Conservation (phyloP, 2,329 filamentous ascomycete species). For the Chaetomiaceae sp. region DNA sequence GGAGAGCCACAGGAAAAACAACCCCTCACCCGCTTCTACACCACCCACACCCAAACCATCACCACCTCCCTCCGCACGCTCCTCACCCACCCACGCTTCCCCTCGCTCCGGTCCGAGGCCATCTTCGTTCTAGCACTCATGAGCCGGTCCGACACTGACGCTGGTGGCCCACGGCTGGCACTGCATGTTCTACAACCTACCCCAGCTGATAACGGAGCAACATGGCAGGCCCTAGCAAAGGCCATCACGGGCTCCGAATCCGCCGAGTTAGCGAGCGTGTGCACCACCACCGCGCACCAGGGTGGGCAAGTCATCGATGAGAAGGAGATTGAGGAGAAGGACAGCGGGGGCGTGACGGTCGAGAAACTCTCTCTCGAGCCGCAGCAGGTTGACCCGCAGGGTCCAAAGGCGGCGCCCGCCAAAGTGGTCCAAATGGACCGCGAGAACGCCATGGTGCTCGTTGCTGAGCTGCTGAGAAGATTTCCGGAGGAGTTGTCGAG, state of each 20-base stretch:
- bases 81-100: conserved; percentile 55
- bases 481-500: conserved; percentile 38
- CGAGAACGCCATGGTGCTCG: conserved; percentile 58
- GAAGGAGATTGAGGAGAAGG: conserved; percentile 6
- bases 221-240: conserved; percentile 41
- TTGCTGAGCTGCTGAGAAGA: conserved; percentile 50
- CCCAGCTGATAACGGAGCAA: not conserved
- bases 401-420: conserved; percentile 30
- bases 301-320: not conserved
- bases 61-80: conserved; percentile 46
- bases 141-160: conserved; percentile 41
- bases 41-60: conserved; percentile 38
- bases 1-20: not conserved
- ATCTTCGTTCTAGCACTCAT: conserved; percentile 61
- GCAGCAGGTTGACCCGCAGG: conserved; percentile 41
- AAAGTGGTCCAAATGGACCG: conserved; percentile 51
- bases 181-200: conserved; percentile 37
- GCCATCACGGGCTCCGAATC: conserved; percentile 43
- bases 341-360: conserved; percentile 22
- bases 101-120: conserved; percentile 54
- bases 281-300: not conserved
- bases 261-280: conserved; percentile 4
- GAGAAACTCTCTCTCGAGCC: conserved; percentile 41
- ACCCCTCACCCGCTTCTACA: conserved; percentile 41
- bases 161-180: conserved; percentile 46